phyloP scores from a whole-genome alignment of 2,329 filamentous ascomycete species.

The Cercospora sojina region DNA sequence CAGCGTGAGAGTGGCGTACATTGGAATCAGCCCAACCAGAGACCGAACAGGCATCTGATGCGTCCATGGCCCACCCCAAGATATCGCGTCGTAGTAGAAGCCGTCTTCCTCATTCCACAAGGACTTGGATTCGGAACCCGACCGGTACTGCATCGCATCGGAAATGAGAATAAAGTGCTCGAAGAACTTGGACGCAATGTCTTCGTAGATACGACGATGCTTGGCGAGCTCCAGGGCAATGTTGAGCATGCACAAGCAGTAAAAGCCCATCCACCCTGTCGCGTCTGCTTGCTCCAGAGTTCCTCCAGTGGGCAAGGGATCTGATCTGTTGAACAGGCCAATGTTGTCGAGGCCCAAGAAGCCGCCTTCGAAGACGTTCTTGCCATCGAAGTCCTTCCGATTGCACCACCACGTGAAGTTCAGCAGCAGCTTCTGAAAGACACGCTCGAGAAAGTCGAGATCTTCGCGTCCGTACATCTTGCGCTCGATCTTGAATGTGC shows the following conservation, averaged over 20 bases:
- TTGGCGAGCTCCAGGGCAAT: conserved; percentile 94
- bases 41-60: conserved; percentile 91
- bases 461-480: conserved; percentile 96
- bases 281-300: conserved; percentile 94
- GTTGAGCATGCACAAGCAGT: conserved; percentile 94
- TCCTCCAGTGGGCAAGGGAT: conserved; percentile 89
- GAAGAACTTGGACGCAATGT: conserved; percentile 97
- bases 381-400: conserved; percentile 88
- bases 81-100: conserved; percentile 98
- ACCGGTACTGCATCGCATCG: conserved; percentile 82
- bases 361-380: conserved; percentile 96
- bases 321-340: conserved; percentile 93
- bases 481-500: conserved; percentile 96
- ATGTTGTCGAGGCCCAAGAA: conserved; percentile 97
- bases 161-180: conserved; percentile 98
- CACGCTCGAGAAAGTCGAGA: conserved; percentile 89
- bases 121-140: conserved; percentile 70
- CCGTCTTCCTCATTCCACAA: conserved; percentile 96
- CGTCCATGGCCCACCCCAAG: conserved; percentile 89
- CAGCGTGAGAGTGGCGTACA: conserved; percentile 87
- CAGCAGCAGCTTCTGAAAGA: conserved; percentile 91
- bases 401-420: conserved; percentile 99
- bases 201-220: conserved; percentile 91
- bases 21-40: conserved; percentile 86
- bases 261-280: conserved; percentile 99